Evolutionary conservation across 1,284 basidiomycete genomes (phyloP).

Genomic region (Ceratobasidium sp.): DNA sequence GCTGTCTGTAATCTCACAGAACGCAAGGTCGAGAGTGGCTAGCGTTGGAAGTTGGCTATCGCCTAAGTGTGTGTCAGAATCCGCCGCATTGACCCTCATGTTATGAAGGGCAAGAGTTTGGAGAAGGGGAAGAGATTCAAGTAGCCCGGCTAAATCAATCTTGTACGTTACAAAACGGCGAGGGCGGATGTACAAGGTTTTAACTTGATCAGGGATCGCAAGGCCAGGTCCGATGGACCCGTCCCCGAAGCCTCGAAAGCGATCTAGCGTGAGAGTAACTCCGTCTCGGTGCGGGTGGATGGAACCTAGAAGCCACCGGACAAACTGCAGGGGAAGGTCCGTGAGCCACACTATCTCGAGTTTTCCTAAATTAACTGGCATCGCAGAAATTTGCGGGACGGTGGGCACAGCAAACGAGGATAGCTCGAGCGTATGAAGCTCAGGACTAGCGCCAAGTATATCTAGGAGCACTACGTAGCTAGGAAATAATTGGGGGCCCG

Average conservation of each 20-base stretch:
- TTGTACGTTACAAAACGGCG: not conserved
- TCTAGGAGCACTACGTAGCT: not conserved
- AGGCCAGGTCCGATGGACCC: not conserved
- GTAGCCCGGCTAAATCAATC: not conserved
- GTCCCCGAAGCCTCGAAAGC: not conserved
- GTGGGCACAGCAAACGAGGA: not conserved
- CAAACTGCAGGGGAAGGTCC: not conserved
- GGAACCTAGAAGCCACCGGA: not conserved
- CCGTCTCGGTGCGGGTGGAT: not conserved
- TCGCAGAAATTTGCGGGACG: too few species aligned
- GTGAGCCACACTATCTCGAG: not conserved
- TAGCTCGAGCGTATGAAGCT: not conserved
- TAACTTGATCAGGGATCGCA: not conserved
- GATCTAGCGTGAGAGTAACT: not conserved
- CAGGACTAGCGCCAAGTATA: not conserved
- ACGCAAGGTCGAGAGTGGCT: too few species aligned
- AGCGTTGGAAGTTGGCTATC: too few species aligned
- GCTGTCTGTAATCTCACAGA: too few species aligned
- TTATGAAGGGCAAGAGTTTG: not conserved
- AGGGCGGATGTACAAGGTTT: not conserved
- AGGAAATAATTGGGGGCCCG: not conserved
- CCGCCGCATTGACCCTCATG: not conserved
- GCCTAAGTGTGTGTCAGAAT: too few species aligned
- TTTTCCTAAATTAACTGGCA: not conserved
- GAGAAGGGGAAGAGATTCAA: not conserved